These are phyloP conservation scores for Vachellia collinsii DNA, from an alignment of 306 rosid species.

Conservation along the genomic window DNA sequence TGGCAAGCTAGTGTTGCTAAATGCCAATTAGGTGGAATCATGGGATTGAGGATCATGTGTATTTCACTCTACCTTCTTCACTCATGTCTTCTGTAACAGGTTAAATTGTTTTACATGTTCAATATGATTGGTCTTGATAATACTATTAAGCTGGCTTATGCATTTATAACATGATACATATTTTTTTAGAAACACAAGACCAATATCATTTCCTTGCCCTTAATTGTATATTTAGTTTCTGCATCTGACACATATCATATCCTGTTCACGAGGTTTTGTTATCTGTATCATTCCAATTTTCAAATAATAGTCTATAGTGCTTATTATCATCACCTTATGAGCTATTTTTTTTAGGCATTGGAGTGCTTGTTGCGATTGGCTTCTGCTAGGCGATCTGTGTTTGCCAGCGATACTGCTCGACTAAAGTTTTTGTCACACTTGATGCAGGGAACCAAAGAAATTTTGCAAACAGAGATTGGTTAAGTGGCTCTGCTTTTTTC, in stretches of 20 bases:
- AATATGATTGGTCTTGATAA: background rate
- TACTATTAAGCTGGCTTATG: background rate
- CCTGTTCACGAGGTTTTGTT: background rate
- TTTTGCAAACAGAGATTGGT: constrained; percentile 53
- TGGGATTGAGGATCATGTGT: background rate
- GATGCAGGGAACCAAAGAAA: constrained; percentile 56
- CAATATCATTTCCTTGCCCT: background rate
- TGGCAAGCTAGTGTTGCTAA: background rate
- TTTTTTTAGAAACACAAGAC: no score
- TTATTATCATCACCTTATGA: constrained; percentile 1
- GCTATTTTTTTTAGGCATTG: constrained; percentile 43
- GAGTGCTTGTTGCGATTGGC: constrained; percentile 59
- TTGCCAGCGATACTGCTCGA: constrained; percentile 45
- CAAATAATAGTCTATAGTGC: background rate
- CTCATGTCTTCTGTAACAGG: background rate
- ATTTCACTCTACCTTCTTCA: background rate
- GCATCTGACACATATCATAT: background rate
- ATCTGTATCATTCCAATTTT: background rate
- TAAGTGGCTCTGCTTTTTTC: constrained; percentile 11
- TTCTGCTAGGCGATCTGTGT: constrained; percentile 53
- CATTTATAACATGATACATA: background rate
- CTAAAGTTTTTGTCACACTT: constrained; percentile 51
- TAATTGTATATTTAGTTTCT: background rate
- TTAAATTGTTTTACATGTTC: background rate
- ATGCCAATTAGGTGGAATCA: constrained; percentile 4